Percentiles rank a stretch among this genome's conserved stretches.
phyloP scores from a whole-genome alignment of 371 early-diverging fungal species.

The Rhizomucor pusillus region DNA sequence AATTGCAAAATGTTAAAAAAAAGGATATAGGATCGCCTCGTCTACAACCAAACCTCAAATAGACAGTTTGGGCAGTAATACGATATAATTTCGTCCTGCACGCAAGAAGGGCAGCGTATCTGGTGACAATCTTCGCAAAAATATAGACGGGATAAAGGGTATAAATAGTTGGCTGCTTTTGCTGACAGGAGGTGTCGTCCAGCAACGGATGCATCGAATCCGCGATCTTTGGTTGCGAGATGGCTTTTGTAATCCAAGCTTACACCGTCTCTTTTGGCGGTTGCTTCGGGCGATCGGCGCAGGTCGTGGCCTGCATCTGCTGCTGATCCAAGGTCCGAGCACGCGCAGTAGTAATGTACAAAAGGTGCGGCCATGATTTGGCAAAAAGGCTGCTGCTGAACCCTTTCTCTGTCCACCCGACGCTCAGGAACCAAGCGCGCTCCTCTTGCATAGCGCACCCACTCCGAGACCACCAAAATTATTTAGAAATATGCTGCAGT shows the following conservation, averaged over 20 bases:
- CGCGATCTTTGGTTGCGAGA: constrained; percentile 6
- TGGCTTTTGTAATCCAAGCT: constrained; percentile 3
- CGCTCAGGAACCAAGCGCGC: no score
- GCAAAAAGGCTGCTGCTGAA: no score
- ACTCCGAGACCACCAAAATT: no score
- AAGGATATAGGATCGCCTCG: not conserved
- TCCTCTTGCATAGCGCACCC: no score
- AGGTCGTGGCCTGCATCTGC: constrained; percentile 2
- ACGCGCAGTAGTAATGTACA: constrained; percentile 53
- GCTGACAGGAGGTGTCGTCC: constrained; percentile 33
- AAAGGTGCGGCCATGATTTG: constrained; percentile 31
- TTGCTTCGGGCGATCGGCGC: constrained; percentile 3
- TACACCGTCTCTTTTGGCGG: constrained; percentile 4
- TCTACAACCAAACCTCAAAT: constrained; percentile 65
- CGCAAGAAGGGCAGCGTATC: constrained; percentile 79
- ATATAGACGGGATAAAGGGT: constrained; percentile 74
- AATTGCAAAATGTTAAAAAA: not conserved
- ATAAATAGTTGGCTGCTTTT: constrained; percentile 43
- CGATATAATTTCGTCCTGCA: constrained; percentile 81
- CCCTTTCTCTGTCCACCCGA: no score
- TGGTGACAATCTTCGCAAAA: constrained; percentile 87
- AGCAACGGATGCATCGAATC: constrained; percentile 23
- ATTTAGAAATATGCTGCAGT: no score
- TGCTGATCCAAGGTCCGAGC: constrained; percentile 23
- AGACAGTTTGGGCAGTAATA: constrained; percentile 95